phyloP scores from a whole-genome alignment of 2,329 filamentous ascomycete species.

The Huntiella decipiens region DNA sequence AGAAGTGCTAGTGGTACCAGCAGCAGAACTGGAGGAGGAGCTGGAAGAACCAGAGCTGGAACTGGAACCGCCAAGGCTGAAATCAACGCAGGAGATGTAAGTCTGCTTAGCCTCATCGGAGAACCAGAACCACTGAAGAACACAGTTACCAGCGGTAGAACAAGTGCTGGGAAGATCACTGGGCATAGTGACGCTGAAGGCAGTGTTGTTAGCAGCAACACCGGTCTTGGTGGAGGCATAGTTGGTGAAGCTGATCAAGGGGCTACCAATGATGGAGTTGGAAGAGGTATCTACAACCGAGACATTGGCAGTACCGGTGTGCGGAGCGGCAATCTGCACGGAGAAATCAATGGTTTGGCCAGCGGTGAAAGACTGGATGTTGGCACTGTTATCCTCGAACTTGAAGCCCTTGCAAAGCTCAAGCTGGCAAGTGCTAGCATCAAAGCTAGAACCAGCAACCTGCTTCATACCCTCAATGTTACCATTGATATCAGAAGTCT shows the following conservation, averaged over 20 bases:
- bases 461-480: constrained; percentile 22
- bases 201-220: constrained; percentile 24
- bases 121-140: constrained; percentile 28
- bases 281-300: constrained; percentile 34
- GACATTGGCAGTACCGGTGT: constrained; percentile 32
- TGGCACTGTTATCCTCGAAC: constrained; percentile 25
- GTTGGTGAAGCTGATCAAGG: constrained; percentile 33
- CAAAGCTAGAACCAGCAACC: constrained; percentile 12
- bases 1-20: background rate
- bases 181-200: constrained; percentile 24
- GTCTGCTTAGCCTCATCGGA: constrained; percentile 20
- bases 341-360: constrained; percentile 26
- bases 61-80: constrained; percentile 11
- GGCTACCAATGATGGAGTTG: constrained; percentile 31
- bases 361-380: constrained; percentile 23
- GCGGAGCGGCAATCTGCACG: constrained; percentile 24
- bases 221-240: constrained; percentile 30
- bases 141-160: constrained; percentile 18
- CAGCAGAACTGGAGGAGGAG: background rate
- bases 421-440: constrained; percentile 13
- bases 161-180: constrained; percentile 16
- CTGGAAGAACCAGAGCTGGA: background rate
- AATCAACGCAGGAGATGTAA: constrained; percentile 23
- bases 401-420: constrained; percentile 28
- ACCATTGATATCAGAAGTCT: constrained; percentile 19